These are phyloP conservation scores for Takashimella tepidaria DNA, from an alignment of 1,284 basidiomycete species.

Conservation along the genomic window DNA sequence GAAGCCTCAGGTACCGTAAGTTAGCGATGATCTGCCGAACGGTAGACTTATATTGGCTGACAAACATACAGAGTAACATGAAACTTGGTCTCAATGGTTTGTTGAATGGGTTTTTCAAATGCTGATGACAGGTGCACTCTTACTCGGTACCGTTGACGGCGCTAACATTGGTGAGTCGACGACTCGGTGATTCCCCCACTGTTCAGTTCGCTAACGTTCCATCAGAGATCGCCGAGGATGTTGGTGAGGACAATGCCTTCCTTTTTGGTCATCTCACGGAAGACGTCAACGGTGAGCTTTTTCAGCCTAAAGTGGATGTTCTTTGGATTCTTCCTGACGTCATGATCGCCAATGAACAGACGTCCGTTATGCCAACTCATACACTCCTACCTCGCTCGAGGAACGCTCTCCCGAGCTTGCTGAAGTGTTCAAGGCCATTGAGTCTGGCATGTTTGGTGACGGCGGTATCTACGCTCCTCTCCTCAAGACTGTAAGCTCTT, in stretches of 20 bases:
- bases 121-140: constrained; percentile 60
- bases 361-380: constrained; percentile 72
- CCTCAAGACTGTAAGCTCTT: constrained; percentile 31
- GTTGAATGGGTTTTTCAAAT: background rate
- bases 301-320: too few species aligned
- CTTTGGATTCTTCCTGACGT: too few species aligned
- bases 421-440: constrained; percentile 59
- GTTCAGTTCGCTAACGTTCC: background rate
- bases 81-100: constrained; percentile 59
- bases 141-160: constrained; percentile 65
- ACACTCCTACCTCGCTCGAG: constrained; percentile 71
- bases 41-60: background rate
- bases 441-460: constrained; percentile 70
- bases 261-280: constrained; percentile 46
- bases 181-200: background rate
- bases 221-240: constrained; percentile 78
- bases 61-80: constrained; percentile 62
- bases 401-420: constrained; percentile 74
- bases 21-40: background rate
- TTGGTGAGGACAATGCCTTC: constrained; percentile 60
- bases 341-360: constrained; percentile 27
- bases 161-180: constrained; percentile 66
- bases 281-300: constrained; percentile 57
- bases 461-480: constrained; percentile 69
- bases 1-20: constrained; percentile 54